Evolutionary conservation across 2,329 filamentous ascomycete genomes (phyloP), one percentile per base, ranked within the genome.

Genomic region (Alternaria metachromatica): DNA sequence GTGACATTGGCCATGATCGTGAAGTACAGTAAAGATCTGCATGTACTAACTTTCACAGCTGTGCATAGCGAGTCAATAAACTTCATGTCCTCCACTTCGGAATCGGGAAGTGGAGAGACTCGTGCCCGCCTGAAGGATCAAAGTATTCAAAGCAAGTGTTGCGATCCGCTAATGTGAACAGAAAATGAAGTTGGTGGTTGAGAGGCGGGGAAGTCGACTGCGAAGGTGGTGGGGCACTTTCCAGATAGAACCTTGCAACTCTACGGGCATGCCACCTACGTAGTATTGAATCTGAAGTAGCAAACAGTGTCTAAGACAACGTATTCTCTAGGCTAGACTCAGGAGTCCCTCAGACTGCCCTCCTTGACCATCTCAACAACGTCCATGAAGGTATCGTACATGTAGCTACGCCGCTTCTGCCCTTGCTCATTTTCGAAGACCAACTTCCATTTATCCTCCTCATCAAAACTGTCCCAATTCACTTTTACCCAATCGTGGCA

Each of bases 401-500:
- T 63, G 33, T 48, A 63, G 2, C 9, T 37, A 4, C 54, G n/a
- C 7, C 30, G 26, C 2, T 20, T 25, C 9, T 12, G 21, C 6
- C 44, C 53, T 21, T 55, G n/a, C 20, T 25, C 23, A 20, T 60
- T 60, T 12, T 58, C 28, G 4, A 25, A 60, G 3, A 45, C 28
- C 10, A 41, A n/a, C 13, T n/a, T 28, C 48, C 33, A 28, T n/a
- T 26, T 18, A 3, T 44, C 15, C 7, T 45, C 7, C 4, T 3
- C 5, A 6, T 12, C 12, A 12, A 25, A 6, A 3, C 9, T 11
- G 9, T 37, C 15, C 44, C 54, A 60, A 8, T 9, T 41, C 3
- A 65, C 54, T 11, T 55, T 5, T 4, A 60, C 33, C 63, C 63
- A 65, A n/a, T 12, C 56, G 6, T 25, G 49, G 20, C 45, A 57